These are phyloP conservation scores for Stromatinia cepivora DNA, from an alignment of 2,329 filamentous ascomycete species.

Conservation along the genomic window DNA sequence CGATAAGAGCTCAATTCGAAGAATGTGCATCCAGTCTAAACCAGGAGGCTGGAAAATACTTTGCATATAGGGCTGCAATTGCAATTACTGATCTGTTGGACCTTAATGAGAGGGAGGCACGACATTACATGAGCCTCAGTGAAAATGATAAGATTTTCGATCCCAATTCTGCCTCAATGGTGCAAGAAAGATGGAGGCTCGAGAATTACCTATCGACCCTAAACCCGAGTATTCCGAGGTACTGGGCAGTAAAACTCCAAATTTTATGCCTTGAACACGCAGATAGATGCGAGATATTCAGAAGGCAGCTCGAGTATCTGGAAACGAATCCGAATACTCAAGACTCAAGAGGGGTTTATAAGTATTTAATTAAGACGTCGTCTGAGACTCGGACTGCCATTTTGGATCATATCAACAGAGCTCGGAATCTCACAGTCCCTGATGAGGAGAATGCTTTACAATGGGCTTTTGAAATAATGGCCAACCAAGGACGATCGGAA, in stretches of 20 bases:
- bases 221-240: neutral
- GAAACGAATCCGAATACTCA: neutral
- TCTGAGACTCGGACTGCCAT: neutral
- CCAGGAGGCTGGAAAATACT: neutral
- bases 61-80: neutral
- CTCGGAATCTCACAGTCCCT: too few species aligned
- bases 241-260: neutral
- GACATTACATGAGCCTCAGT: neutral
- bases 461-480: neutral
- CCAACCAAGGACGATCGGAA: neutral
- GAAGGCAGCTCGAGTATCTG: neutral
- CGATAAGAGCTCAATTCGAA: neutral
- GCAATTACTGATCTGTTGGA: neutral
- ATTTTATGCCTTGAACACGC: neutral
- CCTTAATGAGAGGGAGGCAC: neutral
- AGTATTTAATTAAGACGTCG: neutral
- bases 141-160: neutral
- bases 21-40: neutral
- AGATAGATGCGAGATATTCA: neutral
- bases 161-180: neutral
- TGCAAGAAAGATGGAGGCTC: neutral
- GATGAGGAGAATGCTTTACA: neutral
- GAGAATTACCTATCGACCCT: neutral
- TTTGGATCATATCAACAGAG: neutral
- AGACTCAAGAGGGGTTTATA: neutral